Conservation (phyloP, 2,329 filamentous ascomycete genomes). For the Hymenoscyphus salicellus region DNA sequence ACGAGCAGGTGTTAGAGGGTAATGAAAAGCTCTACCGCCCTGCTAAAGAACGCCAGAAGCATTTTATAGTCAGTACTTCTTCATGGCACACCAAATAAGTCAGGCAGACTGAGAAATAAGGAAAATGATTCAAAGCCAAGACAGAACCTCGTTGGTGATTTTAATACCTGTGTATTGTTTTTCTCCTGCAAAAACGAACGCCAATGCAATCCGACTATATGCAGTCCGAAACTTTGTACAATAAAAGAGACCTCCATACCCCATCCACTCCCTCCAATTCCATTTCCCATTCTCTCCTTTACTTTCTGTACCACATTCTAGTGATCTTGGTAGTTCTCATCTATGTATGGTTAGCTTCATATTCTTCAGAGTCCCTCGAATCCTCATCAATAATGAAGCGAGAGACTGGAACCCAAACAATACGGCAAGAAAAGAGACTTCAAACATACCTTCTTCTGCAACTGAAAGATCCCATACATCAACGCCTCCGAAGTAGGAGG, state of each 20-base stretch:
- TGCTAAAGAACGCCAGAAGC: no score
- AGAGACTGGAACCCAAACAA: not conserved
- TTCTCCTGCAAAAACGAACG: constrained; percentile 23
- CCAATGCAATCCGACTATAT: constrained; percentile 28
- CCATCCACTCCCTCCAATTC: not conserved
- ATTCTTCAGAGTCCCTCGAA: not conserved
- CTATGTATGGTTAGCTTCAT: constrained; percentile 13
- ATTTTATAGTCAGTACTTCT: no score
- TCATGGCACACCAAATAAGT: no score
- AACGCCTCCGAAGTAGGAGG: constrained; percentile 60
- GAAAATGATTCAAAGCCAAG: not conserved
- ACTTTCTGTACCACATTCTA: constrained; percentile 56
- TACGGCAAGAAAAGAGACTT: not conserved
- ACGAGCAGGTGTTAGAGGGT: no score
- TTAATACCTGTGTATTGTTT: constrained; percentile 14
- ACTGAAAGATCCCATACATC: constrained; percentile 66
- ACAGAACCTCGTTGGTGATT: not conserved
- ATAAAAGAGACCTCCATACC: constrained; percentile 17
- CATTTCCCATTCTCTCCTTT: constrained; percentile 23
- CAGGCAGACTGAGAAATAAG: no score
- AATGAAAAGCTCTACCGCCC: no score
- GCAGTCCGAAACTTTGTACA: constrained; percentile 31
- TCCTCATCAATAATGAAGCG: not conserved
- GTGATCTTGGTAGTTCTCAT: constrained; percentile 48
- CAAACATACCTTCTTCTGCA: constrained; percentile 68